Base-by-base conservation (phyloP, 2,329 filamentous ascomycete species). In the Botrytis aclada region DNA sequence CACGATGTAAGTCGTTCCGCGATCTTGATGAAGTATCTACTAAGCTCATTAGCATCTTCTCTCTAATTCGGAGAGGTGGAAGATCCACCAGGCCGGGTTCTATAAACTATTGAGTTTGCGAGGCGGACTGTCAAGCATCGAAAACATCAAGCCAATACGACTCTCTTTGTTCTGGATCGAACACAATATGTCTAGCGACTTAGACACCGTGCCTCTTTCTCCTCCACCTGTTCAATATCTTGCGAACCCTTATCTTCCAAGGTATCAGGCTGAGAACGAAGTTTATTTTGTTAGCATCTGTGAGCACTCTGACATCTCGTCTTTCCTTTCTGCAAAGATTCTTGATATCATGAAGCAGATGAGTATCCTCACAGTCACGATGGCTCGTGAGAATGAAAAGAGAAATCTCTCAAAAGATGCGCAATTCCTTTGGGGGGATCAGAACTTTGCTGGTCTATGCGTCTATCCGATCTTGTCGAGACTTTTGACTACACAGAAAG, bases 121-220 rank as follows among this genome's bases (percentile, higher is more conserved):
- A 12, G 60, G 69, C 43, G 60, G 69, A 29, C 25, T 71, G 14
- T 64, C 69, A 56, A 47, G 29, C 2, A 70, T 70, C 29, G 69
- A 70, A 18, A 62, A 41, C 9, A 62, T 62, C 1, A 8, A 18
- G 14, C 7, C 14, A 29, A 10, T 70, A 5, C 37, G 69, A 16
- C 69, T 70, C 22, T 62, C 56, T n/a, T 34, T 70, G 12, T 62
- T 70, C 32, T 70, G 69, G 69, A 63, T 70, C 22, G 69, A 70
- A 54, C 22, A 62, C 12, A 70, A 63, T 25, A 70, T 70, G 69
- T 25, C 45, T 34, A 70, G 69, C 29, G 56, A 70, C 16, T 8
- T 70, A 14, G 69, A 70, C 22, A 12, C 29, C 0, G 29, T 43
- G 7, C 56, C 69, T 51, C 22, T 16, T 9, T 62, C 32, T 22